Base-by-base conservation (phyloP, 495 filamentous ascomycete species). In the Neurospora sp. region DNA sequence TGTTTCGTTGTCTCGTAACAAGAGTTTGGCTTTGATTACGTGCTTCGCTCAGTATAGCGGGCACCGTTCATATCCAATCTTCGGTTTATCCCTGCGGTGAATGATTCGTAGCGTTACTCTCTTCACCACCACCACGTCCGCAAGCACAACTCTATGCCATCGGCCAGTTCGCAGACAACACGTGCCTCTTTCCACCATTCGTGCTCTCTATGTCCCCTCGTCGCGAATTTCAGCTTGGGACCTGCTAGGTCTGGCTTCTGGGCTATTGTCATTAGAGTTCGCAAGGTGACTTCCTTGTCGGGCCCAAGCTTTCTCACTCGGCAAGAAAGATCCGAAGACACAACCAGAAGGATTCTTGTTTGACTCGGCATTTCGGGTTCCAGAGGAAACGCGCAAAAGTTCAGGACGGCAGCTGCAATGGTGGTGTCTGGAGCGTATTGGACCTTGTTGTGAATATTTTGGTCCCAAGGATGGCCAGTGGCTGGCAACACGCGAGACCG, bases 151-250 rank as follows among this genome's bases (percentile, higher is more conserved):
- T 59, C 48, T 27, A 59, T 59, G 0, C 48, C 48, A 59, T 31
- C 22, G 0, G 22, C 22, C 0, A 59, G 11, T 31, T 31, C 0
- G 48, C 22, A 59, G 12, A 27, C 22, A 59, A 8, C 5, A 59
- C 0, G 22, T 27, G 0, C 1, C 48, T 59, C 48, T 0, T 8
- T 31, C 48, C 48, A 31, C 12, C 22, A 3, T 20, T 6, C 22
- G 22, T 22, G 22, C 22, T 22, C 22, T 22, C 22, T 22, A 22
- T 22, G 22, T 14, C 14, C 48, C 1, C 10, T 12, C 0, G 0
- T 0, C 10, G 14, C 4, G 48, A 14, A 14, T 0, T 59, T 12
- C 0, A 61, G 27, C 53, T 9, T 9, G 0, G 22, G 27, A 2
- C 27, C 27, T 16, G 3, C 53, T 0, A 61, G 2, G 0, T 61